These are phyloP conservation scores for Eutypella sp. DNA, from an alignment of 2,329 filamentous ascomycete species.

Conservation along the genomic window DNA sequence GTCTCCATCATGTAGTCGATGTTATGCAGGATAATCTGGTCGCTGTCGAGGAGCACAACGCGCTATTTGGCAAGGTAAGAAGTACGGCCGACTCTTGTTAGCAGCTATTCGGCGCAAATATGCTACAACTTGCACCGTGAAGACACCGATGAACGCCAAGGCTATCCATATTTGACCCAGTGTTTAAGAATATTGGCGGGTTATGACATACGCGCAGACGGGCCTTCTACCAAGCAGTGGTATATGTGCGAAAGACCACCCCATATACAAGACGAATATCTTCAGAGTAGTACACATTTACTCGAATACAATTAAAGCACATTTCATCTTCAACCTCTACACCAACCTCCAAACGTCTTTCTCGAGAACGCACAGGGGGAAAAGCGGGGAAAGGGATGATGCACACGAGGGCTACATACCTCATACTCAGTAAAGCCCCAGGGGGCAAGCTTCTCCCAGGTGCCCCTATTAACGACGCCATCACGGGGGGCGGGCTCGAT, in stretches of 20 bases:
- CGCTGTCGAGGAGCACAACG: slow-evolving; percentile 28
- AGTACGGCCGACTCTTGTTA: neutral
- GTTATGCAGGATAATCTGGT: slow-evolving; percentile 26
- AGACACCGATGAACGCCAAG: no score
- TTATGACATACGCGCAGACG: no score
- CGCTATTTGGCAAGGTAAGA: slow-evolving; percentile 14
- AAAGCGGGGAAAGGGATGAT: neutral
- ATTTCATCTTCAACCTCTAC: no score
- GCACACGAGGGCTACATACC: slow-evolving; percentile 14
- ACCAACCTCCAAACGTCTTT: neutral
- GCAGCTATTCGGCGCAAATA: neutral
- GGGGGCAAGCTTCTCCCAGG: slow-evolving; percentile 31
- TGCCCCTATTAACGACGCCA: slow-evolving; percentile 28
- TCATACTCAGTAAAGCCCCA: slow-evolving; percentile 27
- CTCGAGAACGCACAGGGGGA: neutral
- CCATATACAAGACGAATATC: neutral
- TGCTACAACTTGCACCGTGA: neutral
- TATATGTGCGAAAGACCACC: no score
- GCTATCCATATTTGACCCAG: no score
- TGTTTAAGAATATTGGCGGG: no score
- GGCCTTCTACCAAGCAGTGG: no score
- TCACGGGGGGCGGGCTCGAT: slow-evolving; percentile 29
- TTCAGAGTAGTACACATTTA: no score
- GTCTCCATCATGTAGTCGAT: slow-evolving; percentile 29
- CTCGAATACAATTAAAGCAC: no score